Base-by-base conservation (phyloP, 257 asterid species). In the Capsicum pubescens region DNA sequence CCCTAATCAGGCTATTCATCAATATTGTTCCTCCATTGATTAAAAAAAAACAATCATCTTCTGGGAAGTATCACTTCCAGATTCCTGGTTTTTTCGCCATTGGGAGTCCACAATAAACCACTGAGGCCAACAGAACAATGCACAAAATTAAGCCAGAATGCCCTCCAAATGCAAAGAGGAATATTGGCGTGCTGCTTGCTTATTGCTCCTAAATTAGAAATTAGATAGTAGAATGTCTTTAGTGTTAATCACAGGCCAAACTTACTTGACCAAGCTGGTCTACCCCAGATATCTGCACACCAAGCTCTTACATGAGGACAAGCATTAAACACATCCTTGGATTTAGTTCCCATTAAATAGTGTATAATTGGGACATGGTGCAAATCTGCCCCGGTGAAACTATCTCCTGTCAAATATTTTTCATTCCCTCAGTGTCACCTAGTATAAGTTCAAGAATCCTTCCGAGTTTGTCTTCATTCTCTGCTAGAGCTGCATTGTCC, bases 371-470 rank as follows among this genome's bases (percentile, higher is more conserved):
- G 97, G 17, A 89, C 16, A 77, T 93, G 94, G 70, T 90, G 91
- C 21, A 93, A 84, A 85, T 92, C 94, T 14, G 86, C 95, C 84
- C 86, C 8, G 0, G 91, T 79, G 88, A 60, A 89, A 0, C 78
- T 57, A 0, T 91, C 90, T 15, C 93, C 95, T 55, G 52, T 64
- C 66, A 63, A 68, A 79, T 89, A 91, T 85, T 26, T 89, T 90
- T 0, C 88, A 87, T 12, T 86, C 74, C 1, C 67, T 16, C 87
- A 91, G 63, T 0, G 91, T 87, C 5, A 85, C 86, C 84, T 90
- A 93, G 78, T 90, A 91, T 48, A 26, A 90, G 84, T 16, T 93
- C 97, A 0, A 93, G 91, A 69, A 91, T 90, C 5, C 39, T 36
- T 17, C 74, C 90, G 1, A 91, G 35, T 21, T 87, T 83, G 4